Evolutionary conservation across 1,284 basidiomycete species (phyloP).

Genomic region (Fomitopsis palustris): DNA sequence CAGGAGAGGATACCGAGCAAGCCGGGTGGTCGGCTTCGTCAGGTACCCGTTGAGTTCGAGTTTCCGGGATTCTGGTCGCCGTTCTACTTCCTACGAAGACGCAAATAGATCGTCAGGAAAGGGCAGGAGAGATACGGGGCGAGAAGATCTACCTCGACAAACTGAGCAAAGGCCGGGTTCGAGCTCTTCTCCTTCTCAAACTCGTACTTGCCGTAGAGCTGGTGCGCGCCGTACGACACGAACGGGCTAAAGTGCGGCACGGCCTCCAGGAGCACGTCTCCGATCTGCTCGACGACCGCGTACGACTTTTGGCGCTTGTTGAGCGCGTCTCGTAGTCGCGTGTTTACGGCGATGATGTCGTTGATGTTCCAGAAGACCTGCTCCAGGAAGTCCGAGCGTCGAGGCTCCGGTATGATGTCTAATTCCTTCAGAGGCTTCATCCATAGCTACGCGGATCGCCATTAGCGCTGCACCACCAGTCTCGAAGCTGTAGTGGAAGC

Average conservation of each 20-base stretch:
- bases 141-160: slow-evolving; percentile 77
- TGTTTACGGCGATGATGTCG: slow-evolving; percentile 93
- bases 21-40: slow-evolving; percentile 96
- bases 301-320: slow-evolving; percentile 94
- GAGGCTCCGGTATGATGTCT: slow-evolving; percentile 75
- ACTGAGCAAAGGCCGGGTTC: slow-evolving; percentile 92
- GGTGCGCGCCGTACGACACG: slow-evolving; percentile 94
- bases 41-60: slow-evolving; percentile 97
- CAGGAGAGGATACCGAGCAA: slow-evolving; percentile 93
- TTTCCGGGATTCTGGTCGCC: slow-evolving; percentile 92
- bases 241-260: slow-evolving; percentile 92
- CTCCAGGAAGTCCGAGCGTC: slow-evolving; percentile 84
- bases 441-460: slow-evolving; percentile 65
- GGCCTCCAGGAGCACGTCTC: slow-evolving; percentile 87
- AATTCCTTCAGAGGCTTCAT: slow-evolving; percentile 79
- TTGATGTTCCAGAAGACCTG: slow-evolving; percentile 99
- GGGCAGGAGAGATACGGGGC: not conserved
- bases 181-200: slow-evolving; percentile 97
- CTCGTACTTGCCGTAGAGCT: slow-evolving; percentile 97
- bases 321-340: slow-evolving; percentile 86
- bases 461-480: slow-evolving; percentile 1
- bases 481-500: not conserved
- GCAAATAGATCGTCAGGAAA: not conserved
- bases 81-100: slow-evolving; percentile 71
- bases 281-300: slow-evolving; percentile 89